Percentiles rank a stretch among this genome's conserved stretches.
These are phyloP conservation scores for Beauveria caledonica DNA, from an alignment of 2,329 filamentous ascomycete genomes.

Conservation along the genomic window DNA sequence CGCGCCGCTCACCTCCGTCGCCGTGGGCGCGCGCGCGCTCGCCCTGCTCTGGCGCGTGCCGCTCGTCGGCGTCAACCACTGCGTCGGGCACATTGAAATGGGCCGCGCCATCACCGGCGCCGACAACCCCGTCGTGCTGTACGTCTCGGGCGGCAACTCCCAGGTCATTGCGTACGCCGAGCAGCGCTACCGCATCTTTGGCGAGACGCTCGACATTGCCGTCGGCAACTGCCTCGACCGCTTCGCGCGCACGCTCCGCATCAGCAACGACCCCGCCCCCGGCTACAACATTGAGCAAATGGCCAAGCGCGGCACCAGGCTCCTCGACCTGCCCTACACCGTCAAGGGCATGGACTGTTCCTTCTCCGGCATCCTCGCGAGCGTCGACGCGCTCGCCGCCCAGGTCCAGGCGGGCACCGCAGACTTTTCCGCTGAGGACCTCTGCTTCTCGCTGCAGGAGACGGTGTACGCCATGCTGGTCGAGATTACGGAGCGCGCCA, in stretches of 20 bases:
- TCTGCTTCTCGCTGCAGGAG: conserved; percentile 93
- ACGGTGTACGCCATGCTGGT: conserved; percentile 96
- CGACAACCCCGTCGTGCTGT: conserved; percentile 85
- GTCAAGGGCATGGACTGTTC: conserved; percentile 99
- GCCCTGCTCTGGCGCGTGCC: conserved; percentile 77
- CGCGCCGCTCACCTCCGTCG: conserved; percentile 78
- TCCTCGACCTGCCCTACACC: conserved; percentile 86
- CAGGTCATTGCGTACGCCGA: conserved; percentile 97
- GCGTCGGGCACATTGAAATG: conserved; percentile 98
- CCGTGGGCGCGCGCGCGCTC: conserved; percentile 75
- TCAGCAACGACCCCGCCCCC: conserved; percentile 91
- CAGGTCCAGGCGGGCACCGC: conserved; percentile 46
- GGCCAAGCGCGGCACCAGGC: conserved; percentile 60
- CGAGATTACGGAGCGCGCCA: conserved; percentile 95
- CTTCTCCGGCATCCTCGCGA: conserved; percentile 84
- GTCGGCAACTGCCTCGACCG: conserved; percentile 96
- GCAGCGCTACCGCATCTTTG: conserved; percentile 93
- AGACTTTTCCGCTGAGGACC: conserved; percentile 67
- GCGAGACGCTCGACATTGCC: conserved; percentile 93
- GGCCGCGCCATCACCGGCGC: conserved; percentile 87
- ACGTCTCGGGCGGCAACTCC: conserved; percentile 92
- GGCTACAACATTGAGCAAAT: conserved; percentile 98
- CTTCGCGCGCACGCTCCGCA: conserved; percentile 83
- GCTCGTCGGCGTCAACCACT: conserved; percentile 95
- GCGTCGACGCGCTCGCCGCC: conserved; percentile 70